A percentile compares a stretch with the other conserved stretches of the same genome.
phyloP scores from a whole-genome alignment of 208 protist species.

The Porcisia hertigi region DNA sequence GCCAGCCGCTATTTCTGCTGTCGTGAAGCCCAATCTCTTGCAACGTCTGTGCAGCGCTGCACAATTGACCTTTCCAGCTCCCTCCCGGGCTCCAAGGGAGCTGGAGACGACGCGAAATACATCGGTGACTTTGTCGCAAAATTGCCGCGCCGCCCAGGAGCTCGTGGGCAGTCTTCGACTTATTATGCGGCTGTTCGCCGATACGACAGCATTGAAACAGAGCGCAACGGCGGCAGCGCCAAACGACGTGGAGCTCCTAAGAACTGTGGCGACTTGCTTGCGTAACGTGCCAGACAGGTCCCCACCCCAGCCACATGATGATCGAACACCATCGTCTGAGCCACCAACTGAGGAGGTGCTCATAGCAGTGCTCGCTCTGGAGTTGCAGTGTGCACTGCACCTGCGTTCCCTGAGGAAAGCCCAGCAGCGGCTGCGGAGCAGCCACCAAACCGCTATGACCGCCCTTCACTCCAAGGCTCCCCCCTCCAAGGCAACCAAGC shows the following conservation, averaged over 20 bases:
- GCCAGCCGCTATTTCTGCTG: no score
- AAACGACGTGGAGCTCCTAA: slow-evolving; percentile 21
- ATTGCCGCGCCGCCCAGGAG: slow-evolving; percentile 2
- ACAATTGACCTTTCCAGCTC: neutral
- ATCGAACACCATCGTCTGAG: no score
- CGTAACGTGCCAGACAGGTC: slow-evolving; percentile 17
- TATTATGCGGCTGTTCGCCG: slow-evolving; percentile 2
- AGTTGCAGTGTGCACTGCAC: slow-evolving; percentile 22
- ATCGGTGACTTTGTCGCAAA: slow-evolving; percentile 2
- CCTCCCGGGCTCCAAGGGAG: neutral
- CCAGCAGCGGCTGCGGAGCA: slow-evolving; percentile 4
- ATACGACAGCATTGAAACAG: neutral
- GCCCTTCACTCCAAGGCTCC: neutral
- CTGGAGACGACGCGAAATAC: no score
- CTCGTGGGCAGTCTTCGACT: slow-evolving; percentile 16
- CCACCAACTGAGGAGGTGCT: slow-evolving; percentile 10
- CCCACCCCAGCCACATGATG: neutral
- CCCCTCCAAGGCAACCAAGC: neutral
- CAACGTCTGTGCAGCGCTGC: slow-evolving; percentile 15
- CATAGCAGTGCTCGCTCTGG: slow-evolving; percentile 12
- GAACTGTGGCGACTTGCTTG: slow-evolving; percentile 25
- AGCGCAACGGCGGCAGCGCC: neutral
- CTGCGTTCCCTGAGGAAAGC: slow-evolving; percentile 2
- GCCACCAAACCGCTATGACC: neutral
- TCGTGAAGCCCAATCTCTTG: slow-evolving; percentile 8